Evolutionary conservation across 169 alveolate genomes (phyloP), one percentile per base, ranked within the genome.

Genomic region (Cryptosporidium baileyi): DNA sequence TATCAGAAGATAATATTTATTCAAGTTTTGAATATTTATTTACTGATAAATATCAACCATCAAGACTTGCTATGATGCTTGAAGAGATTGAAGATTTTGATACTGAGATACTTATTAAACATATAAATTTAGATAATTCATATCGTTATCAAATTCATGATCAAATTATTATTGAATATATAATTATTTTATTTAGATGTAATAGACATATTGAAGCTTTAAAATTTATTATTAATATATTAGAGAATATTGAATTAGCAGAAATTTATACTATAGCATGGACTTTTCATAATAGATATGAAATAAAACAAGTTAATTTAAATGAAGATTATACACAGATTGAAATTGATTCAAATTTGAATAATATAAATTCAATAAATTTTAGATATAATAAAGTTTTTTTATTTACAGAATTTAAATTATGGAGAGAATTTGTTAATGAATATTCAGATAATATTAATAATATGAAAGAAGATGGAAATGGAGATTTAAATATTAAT

Each of bases 181-280:
- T 74, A n/a, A 36, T 57, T 26, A 9, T 74, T 52, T 32, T 74
- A 52, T 74, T 74, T 34, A 51, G 85, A 5, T 51, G 74, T 9
- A 74, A 36, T 36, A 30, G 30, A 26, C 85, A 74, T 26, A 36
- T 3, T 22, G 47, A 51, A n/a, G 85, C 85, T 3, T 40, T 74
- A 15, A 41, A 43, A 13, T 74, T 32, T 54, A 74, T 74, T 17
- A 34, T 74, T 32, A 38, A 54, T 17, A 44, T 57, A 19, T 59
- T 74, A 0, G 67, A 41, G 32, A 41, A 22, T n/a, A 38, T 74
- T 22, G 60, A 74, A 43, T 13, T 74, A 28, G 85, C 85, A 9
- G 85, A 74, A 36, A 74, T 74, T 4, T 74, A 74, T 38, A 32
- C 85, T 22, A n/a, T 74, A 17, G 85, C 67, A 8, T 57, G 74